These are phyloP conservation scores for Boechera divaricarpa DNA, from an alignment of 345 rosid genomes.

Conservation along the genomic window DNA sequence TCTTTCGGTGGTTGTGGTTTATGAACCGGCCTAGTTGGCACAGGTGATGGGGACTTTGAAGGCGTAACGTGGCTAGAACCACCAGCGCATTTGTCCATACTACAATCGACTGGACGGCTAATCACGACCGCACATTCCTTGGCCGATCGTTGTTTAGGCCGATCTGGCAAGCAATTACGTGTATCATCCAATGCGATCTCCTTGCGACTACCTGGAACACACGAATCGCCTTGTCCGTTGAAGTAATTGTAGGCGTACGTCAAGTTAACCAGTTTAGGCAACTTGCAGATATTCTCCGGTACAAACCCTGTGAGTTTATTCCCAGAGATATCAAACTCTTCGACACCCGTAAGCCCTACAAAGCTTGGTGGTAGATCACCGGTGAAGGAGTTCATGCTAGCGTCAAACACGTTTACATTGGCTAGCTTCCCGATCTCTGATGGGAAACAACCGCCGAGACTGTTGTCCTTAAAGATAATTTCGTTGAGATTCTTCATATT, in stretches of 20 bases:
- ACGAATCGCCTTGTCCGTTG: conserved; percentile 52
- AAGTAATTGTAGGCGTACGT: conserved; percentile 67
- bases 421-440: conserved; percentile 60
- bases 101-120: conserved; percentile 70
- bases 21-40: conserved; percentile 34
- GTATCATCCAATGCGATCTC: conserved; percentile 53
- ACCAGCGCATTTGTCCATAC: conserved; percentile 57
- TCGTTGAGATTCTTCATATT: conserved; percentile 70
- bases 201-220: conserved; percentile 44
- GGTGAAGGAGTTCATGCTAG: conserved; percentile 53
- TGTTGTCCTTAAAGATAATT: conserved; percentile 58
- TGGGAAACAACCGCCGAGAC: conserved; percentile 76
- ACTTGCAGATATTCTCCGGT: conserved; percentile 57
- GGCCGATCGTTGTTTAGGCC: conserved; percentile 53
- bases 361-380: conserved; percentile 58
- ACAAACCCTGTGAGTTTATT: conserved; percentile 71
- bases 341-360: conserved; percentile 45
- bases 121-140: conserved; percentile 55
- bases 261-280: conserved; percentile 61
- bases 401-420: conserved; percentile 64
- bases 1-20: conserved; percentile 34
- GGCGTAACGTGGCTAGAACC: conserved; percentile 24
- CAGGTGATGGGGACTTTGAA: conserved; percentile 3
- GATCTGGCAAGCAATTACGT: conserved; percentile 58
- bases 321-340: conserved; percentile 51